Conservation (phyloP, 805 yeast species). For the Candida piceae region DNA sequence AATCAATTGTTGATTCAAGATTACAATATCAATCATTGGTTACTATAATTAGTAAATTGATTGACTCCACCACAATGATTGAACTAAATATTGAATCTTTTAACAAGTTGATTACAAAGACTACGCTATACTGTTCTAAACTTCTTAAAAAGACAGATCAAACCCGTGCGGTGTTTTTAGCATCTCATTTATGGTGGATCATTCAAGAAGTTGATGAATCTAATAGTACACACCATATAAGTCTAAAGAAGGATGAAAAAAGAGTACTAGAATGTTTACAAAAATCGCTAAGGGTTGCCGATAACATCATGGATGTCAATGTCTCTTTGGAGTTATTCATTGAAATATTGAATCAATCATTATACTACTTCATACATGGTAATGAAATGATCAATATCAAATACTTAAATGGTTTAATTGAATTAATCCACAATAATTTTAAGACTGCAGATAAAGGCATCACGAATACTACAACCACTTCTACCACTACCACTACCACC, state of each 20-base stretch:
- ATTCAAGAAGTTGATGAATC: conserved; percentile 43
- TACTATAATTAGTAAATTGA: conserved; percentile 41
- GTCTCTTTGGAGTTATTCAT: conserved; percentile 79
- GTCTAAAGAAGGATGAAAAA: conserved; percentile 42
- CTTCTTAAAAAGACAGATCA: conserved; percentile 90
- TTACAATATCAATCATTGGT: conserved; percentile 46
- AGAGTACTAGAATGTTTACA: conserved; percentile 89
- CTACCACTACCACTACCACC: conserved; percentile 1
- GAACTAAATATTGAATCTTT: conserved; percentile 51
- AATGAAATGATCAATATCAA: conserved; percentile 62
- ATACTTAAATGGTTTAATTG: conserved; percentile 82
- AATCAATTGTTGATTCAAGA: conserved; percentile 43
- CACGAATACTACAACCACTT: neutral
- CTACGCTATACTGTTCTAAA: conserved; percentile 84
- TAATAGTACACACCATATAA: conserved; percentile 17
- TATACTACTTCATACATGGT: conserved; percentile 82
- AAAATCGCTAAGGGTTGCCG: conserved; percentile 83
- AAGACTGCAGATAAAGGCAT: conserved; percentile 25
- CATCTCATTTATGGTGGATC: conserved; percentile 95
- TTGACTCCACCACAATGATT: conserved; percentile 37
- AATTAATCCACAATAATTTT: conserved; percentile 65
- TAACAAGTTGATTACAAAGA: conserved; percentile 75
- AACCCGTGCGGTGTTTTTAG: conserved; percentile 81
- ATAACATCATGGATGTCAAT: conserved; percentile 80
- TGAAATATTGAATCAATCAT: conserved; percentile 81